Evolutionary conservation across 768 basidiomycete species (phyloP).

Genomic region (Leccinellum albellum): DNA sequence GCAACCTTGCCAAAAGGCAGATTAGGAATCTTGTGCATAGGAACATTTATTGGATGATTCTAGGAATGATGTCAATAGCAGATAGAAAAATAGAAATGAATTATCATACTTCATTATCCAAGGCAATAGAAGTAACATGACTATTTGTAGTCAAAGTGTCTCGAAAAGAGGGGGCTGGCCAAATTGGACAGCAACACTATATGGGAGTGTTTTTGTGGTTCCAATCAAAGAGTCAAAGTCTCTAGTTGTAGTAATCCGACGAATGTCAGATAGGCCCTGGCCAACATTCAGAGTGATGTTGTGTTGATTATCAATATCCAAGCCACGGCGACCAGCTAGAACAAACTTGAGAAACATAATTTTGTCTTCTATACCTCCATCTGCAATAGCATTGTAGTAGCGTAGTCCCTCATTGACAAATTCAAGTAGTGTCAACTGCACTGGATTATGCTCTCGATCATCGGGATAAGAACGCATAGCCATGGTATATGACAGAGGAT

Average conservation of each 20-base stretch:
- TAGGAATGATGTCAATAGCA: too few relatives aligned
- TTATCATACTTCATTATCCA: background rate
- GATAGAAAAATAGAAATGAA: too few relatives aligned
- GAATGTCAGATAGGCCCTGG: background rate
- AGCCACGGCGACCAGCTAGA: background rate
- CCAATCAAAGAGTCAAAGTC: constrained; percentile 10
- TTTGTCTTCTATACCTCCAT: background rate
- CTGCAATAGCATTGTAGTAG: background rate
- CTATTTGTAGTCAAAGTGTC: background rate
- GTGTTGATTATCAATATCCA: background rate
- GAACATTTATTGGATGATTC: background rate
- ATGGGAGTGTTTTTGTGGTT: background rate
- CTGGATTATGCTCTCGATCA: background rate
- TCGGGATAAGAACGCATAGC: background rate
- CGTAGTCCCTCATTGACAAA: background rate
- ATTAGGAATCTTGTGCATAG: constrained; percentile 3
- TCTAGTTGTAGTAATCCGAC: background rate
- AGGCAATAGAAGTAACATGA: background rate
- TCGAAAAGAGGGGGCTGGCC: background rate
- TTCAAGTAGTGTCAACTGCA: background rate
- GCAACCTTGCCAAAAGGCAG: background rate
- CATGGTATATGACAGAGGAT: background rate
- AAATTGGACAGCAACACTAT: background rate
- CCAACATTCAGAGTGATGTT: background rate
- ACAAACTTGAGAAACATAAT: constrained; percentile 5